Conservation (phyloP, 2,329 filamentous ascomycete genomes). For the Endothia cerciana region DNA sequence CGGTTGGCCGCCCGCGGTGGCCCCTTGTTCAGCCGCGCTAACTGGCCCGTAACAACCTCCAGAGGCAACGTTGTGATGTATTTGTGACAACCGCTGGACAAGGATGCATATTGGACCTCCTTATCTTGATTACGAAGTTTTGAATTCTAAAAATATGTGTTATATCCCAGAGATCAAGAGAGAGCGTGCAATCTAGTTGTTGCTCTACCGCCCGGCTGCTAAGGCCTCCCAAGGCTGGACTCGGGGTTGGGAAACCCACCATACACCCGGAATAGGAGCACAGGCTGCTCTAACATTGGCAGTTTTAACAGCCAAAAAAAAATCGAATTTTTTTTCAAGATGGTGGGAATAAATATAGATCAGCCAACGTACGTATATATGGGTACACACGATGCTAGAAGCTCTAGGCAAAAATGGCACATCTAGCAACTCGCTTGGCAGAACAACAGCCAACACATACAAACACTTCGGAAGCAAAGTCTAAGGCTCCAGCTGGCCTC, state of each 20-base stretch:
- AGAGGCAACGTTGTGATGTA: background rate
- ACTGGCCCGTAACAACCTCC: background rate
- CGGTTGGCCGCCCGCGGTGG: background rate
- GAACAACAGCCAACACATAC: background rate
- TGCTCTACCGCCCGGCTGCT: background rate
- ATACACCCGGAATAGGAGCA: no score
- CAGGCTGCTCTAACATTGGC: no score
- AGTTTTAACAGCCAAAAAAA: no score
- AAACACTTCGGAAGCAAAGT: background rate
- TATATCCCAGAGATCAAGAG: background rate
- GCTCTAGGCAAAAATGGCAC: no score
- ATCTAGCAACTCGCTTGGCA: no score
- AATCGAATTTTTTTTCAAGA: no score
- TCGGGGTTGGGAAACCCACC: no score
- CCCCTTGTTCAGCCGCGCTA: slow-evolving; percentile 4
- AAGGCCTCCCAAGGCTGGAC: no score
- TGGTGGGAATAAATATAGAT: no score
- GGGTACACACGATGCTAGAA: no score
- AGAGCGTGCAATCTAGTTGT: background rate
- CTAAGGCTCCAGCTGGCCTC: slow-evolving; percentile 15
- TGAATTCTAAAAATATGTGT: background rate
- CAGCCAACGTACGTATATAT: no score
- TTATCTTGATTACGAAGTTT: background rate
- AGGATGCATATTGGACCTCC: background rate
- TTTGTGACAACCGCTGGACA: background rate